A percentile compares a stretch with the other conserved stretches of the same genome.
These are phyloP conservation scores for Spathaspora sp. DNA, from an alignment of 805 yeast species.

Conservation along the genomic window DNA sequence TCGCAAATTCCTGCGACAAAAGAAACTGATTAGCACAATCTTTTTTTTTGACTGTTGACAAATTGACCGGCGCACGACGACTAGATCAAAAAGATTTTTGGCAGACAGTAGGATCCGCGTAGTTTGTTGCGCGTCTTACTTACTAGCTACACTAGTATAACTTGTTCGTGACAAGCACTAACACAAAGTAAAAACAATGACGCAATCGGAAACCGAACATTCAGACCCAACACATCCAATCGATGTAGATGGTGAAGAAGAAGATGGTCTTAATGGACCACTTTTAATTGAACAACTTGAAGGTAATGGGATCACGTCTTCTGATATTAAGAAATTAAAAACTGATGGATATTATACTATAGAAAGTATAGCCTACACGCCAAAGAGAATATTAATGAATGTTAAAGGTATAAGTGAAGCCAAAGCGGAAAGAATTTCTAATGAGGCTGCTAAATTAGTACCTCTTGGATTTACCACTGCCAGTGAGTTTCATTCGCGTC, in stretches of 20 bases:
- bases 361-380: constrained; percentile 90
- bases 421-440: constrained; percentile 81
- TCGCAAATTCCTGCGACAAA: too few relatives aligned
- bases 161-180: background rate
- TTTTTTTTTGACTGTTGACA: too few relatives aligned
- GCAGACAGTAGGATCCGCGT: too few relatives aligned
- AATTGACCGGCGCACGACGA: too few relatives aligned
- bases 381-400: constrained; percentile 69
- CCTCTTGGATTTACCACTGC: constrained; percentile 98
- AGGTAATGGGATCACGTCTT: constrained; percentile 81
- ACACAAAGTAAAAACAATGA: constrained; percentile 1
- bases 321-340: constrained; percentile 75
- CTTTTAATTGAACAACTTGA: constrained; percentile 44
- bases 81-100: too few relatives aligned
- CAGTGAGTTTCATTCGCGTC: constrained; percentile 83
- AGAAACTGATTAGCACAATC: too few relatives aligned
- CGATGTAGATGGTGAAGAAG: constrained; percentile 24
- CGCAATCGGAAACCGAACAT: constrained; percentile 8
- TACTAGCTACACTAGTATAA: too few relatives aligned
- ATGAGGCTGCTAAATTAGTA: constrained; percentile 80
- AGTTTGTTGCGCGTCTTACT: too few relatives aligned
- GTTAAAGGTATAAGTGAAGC: constrained; percentile 95
- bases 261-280: constrained; percentile 36
- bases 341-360: constrained; percentile 87
- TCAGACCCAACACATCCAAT: background rate